These are phyloP conservation scores for Saturnispora dispora DNA, from an alignment of 805 yeast species.

Conservation along the genomic window DNA sequence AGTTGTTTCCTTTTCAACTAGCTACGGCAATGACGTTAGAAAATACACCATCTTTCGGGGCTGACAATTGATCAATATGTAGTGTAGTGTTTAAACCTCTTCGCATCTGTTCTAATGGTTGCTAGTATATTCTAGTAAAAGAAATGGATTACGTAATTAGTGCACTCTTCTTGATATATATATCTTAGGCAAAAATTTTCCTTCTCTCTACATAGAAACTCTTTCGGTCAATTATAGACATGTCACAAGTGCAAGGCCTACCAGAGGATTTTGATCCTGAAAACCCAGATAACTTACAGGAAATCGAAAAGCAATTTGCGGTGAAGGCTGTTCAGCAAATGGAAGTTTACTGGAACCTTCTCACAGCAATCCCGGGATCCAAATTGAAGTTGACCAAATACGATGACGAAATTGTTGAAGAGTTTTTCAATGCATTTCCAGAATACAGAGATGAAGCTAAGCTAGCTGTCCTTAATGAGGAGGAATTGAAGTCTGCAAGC, in stretches of 20 bases:
- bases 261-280: constrained; percentile 47
- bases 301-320: constrained; percentile 94
- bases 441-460: constrained; percentile 60
- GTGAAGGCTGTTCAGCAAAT: constrained; percentile 96
- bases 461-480: constrained; percentile 57
- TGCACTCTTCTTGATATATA: not conserved
- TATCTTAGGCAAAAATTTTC: not conserved
- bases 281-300: constrained; percentile 88
- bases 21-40: constrained; percentile 21
- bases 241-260: constrained; percentile 12
- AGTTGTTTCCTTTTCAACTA: constrained; percentile 15
- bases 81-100: not conserved
- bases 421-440: constrained; percentile 70
- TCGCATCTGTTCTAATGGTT: not conserved
- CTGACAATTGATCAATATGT: constrained; percentile 11
- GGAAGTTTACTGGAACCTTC: constrained; percentile 82
- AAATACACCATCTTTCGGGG: constrained; percentile 21
- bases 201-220: not conserved
- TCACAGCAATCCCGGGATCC: constrained; percentile 70
- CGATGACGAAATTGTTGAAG: constrained; percentile 61
- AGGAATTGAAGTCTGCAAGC: constrained; percentile 64
- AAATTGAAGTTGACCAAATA: constrained; percentile 60
- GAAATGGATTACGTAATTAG: not conserved
- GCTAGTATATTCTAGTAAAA: not conserved
- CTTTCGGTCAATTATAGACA: not conserved